These are phyloP conservation scores for Macrotyloma uniflorum DNA, from an alignment of 306 rosid genomes.

Conservation along the genomic window DNA sequence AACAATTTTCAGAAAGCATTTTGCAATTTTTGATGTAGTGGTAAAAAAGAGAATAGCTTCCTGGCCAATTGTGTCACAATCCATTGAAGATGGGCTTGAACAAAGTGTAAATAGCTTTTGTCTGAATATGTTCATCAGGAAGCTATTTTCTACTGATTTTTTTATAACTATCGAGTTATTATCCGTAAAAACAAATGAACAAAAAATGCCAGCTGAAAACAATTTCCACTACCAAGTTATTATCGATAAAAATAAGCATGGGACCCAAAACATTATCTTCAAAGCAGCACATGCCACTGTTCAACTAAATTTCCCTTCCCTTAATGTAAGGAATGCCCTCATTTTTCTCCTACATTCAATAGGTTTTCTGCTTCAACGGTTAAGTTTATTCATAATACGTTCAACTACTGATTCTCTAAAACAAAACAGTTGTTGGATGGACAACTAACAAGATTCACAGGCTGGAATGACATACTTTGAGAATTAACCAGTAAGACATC, in stretches of 20 bases:
- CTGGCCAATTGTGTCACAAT: background rate
- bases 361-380: conserved; percentile 5
- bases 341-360: conserved; percentile 3
- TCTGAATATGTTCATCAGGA: background rate
- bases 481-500: conserved; percentile 23
- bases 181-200: background rate
- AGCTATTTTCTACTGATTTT: background rate
- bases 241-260: background rate
- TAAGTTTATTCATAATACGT: background rate
- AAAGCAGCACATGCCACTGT: background rate
- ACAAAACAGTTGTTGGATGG: conserved; percentile 14
- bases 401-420: conserved; percentile 35
- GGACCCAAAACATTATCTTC: conserved; percentile 16
- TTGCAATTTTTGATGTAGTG: background rate
- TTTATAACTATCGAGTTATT: background rate
- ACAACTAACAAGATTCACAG: conserved; percentile 19
- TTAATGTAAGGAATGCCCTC: background rate
- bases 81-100: conserved; percentile 6
- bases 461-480: conserved; percentile 7
- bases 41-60: background rate
- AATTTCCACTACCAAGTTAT: conserved; percentile 11
- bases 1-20: background rate
- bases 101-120: background rate
- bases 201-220: background rate
- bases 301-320: conserved; percentile 1